Percentiles rank a stretch among this genome's conserved stretches.
These are phyloP conservation scores for Exophiala viscosa DNA, from an alignment of 2,329 filamentous ascomycete genomes.

Conservation along the genomic window DNA sequence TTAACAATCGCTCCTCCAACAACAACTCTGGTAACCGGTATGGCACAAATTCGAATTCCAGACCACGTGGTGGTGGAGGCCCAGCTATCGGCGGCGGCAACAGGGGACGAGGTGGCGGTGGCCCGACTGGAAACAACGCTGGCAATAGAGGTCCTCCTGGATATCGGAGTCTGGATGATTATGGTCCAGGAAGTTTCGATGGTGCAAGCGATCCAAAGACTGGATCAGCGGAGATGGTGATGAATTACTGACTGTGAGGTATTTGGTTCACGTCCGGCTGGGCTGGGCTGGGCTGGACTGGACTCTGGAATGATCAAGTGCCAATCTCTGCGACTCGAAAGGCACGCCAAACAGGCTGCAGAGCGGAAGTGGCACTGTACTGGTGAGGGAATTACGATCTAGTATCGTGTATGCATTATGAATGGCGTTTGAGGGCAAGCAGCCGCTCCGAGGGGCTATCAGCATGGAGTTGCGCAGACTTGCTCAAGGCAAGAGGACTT, in stretches of 20 bases:
- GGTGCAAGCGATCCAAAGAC: conserved; percentile 24
- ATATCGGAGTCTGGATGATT: conserved; percentile 67
- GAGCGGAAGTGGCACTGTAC: too few species aligned
- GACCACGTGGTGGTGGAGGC: conserved; percentile 12
- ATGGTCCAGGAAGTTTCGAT: conserved; percentile 32
- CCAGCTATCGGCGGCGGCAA: conserved; percentile 7
- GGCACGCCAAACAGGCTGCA: too few species aligned
- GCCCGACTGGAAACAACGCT: conserved; percentile 33
- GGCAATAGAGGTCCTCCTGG: conserved; percentile 44
- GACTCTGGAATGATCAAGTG: background rate
- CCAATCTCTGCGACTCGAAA: too few species aligned
- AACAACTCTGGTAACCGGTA: conserved; percentile 2
- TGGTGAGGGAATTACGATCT: background rate
- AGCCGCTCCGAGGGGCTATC: background rate
- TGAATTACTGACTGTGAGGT: conserved; percentile 25
- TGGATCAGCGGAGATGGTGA: conserved; percentile 26
- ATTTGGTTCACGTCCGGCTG: background rate
- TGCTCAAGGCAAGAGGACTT: too few species aligned
- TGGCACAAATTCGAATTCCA: conserved; percentile 3
- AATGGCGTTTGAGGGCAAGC: background rate
- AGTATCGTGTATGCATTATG: background rate
- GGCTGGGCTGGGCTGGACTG: background rate
- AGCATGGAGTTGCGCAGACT: too few species aligned
- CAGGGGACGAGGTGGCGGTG: conserved; percentile 8
- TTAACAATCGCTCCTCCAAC: conserved; percentile 22